Percentiles rank a stretch among this genome's conserved stretches.
These are phyloP conservation scores for Aspergillus transmontanensis DNA, from an alignment of 2,329 filamentous ascomycete genomes.

Conservation along the genomic window DNA sequence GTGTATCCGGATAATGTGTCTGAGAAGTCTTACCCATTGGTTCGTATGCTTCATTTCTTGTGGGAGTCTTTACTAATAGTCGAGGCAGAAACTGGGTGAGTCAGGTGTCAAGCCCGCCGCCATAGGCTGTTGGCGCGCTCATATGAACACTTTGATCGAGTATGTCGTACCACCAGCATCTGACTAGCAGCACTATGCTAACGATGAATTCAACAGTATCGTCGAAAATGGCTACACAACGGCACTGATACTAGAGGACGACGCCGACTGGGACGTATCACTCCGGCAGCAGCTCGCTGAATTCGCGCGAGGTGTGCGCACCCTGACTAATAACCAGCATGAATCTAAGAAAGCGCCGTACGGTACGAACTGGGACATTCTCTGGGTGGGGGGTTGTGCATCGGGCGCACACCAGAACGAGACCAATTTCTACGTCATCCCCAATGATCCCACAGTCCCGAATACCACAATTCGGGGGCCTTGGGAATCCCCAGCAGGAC, in stretches of 20 bases:
- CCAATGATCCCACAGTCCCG: constrained; percentile 34
- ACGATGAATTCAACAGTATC: constrained; percentile 31
- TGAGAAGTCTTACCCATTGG: constrained; percentile 47
- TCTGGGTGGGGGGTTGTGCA: constrained; percentile 55
- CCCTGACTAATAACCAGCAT: constrained; percentile 31
- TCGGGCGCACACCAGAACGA: constrained; percentile 36
- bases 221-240: constrained; percentile 50
- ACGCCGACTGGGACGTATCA: constrained; percentile 60
- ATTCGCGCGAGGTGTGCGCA: constrained; percentile 35
- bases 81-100: constrained; percentile 14
- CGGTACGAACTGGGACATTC: constrained; percentile 56
- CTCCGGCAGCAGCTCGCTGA: constrained; percentile 52
- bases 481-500: constrained; percentile 25
- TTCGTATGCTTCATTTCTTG: constrained; percentile 1
- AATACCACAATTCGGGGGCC: constrained; percentile 6
- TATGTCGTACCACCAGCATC: constrained; percentile 14
- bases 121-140: constrained; percentile 47
- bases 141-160: constrained; percentile 41
- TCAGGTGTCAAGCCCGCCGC: constrained; percentile 28
- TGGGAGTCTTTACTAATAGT: constrained; percentile 5
- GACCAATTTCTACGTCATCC: constrained; percentile 31
- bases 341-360: constrained; percentile 45
- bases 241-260: constrained; percentile 59
- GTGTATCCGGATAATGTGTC: constrained; percentile 43
- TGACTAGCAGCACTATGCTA: not conserved